A percentile compares a stretch with the other conserved stretches of the same genome.
These are phyloP conservation scores for Quercus ilex DNA, from an alignment of 306 rosid species.

Conservation along the genomic window DNA sequence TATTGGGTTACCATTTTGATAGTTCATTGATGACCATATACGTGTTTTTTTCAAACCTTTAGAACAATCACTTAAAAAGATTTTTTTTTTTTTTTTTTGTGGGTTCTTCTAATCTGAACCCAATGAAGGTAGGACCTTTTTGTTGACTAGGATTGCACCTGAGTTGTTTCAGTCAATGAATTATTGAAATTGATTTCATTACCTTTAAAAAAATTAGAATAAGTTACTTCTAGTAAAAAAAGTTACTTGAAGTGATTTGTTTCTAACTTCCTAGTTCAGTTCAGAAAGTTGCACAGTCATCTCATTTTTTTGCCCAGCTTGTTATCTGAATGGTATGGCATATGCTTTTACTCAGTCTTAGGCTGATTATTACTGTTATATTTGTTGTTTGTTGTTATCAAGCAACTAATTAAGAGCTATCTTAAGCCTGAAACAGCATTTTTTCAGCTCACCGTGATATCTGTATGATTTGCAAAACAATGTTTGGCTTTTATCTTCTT, in stretches of 20 bases:
- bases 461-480: conserved; percentile 8
- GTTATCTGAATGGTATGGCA: background rate
- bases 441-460: conserved; percentile 8
- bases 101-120: background rate
- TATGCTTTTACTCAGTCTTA: background rate
- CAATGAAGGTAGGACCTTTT: background rate
- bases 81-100: background rate
- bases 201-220: background rate
- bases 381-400: background rate
- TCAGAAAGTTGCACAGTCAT: background rate
- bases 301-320: background rate
- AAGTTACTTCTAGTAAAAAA: background rate
- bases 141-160: background rate
- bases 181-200: background rate
- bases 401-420: conserved; percentile 6
- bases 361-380: background rate
- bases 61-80: background rate
- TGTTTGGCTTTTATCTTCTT: background rate
- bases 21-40: background rate
- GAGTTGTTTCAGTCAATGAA: background rate
- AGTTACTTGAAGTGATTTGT: background rate
- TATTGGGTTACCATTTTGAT: background rate
- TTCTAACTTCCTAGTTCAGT: background rate
- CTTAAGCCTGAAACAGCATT: conserved; percentile 1
- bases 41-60: background rate